Evolutionary conservation across 768 basidiomycete species (phyloP), one percentile per base, ranked within the genome.

Genomic region (Postia placenta): DNA sequence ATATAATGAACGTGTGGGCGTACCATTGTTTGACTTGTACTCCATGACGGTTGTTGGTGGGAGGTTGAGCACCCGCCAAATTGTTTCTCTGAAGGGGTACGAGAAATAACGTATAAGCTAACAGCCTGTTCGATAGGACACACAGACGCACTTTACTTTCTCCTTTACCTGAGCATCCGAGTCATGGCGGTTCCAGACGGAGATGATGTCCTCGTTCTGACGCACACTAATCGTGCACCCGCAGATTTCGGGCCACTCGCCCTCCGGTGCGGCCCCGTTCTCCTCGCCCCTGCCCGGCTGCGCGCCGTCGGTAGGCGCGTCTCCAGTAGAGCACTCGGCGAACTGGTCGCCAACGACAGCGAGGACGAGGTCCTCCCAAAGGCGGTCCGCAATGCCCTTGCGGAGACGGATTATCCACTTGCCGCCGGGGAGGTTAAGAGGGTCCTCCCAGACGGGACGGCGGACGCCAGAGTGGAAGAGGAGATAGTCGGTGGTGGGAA

Each of bases 361-460:
- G 56, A 93, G 73, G 26, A 95, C 79, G 39, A 92, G 76, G 58
- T 89, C 85, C 68, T 95, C 92, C 92, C 92, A 95, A 44, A 94
- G 69, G 24, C 90, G 82, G 68, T 95, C 92, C 3, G 89, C 82
- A 28, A 94, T 76, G 38, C 92, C 92, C 63, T 98, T 96, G 57
- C 83, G 80, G 42, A 98, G 76, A 46, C 95, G 87, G 50, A 98
- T 78, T 44, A 95, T 95, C 88, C 93, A 98, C 67, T 94, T 95
- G 3, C 93, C 94, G 23, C 94, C 94, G 14, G 80, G 64, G 42
- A 82, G 65, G 64, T 96, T 96, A 48, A 92, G 72, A 12, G 92
- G 87, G 66, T 96, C 93, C 64, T 98, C 95, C 95, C 95, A 98
- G 2, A 95, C 87, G 0, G 95, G 94, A 37, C 91, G 78, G 20